Base-by-base conservation (phyloP, 2,329 filamentous ascomycete species). In the Cytospora piceicola region DNA sequence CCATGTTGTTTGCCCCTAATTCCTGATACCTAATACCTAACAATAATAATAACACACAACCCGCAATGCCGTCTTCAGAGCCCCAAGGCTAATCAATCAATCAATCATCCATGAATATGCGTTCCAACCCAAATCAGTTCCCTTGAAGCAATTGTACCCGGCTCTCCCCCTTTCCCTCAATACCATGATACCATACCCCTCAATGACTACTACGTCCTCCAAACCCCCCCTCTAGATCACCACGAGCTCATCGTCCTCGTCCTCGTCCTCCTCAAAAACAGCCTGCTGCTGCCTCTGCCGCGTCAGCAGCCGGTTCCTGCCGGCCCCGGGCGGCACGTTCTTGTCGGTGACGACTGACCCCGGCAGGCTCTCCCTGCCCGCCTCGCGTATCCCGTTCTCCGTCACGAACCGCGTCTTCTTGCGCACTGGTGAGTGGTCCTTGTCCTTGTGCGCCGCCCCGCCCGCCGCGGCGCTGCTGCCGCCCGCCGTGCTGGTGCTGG, bases 351-450 rank as follows among this genome's bases (percentile, higher is more conserved):
- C 36, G 55, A 42, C 34, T 51, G 60, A 58, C 12, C 63, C 63
- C 7, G 66, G 66, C 14, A 93, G 74, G 72, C 90, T 93, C 73
- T 93, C 91, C 67, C 90, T 82, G 1, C 91, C 91, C 4, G 91
- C 90, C 76, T 92, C 90, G 63, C 88, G 85, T 68, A 94, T 93
- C 0, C 91, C 91, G 74, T 89, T 91, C 52, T 88, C 87, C 30
- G 91, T 92, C 51, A 93, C 84, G 73, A 94, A 93, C n/a, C 90
- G 82, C 60, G 90, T 93, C 82, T 92, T 92, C 78, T 92, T 90
- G 70, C 85, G 82, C 36, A 87, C 82, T 0, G 85, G 86, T 73
- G 73, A 82, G 69, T 67, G 74, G 59, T 76, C 71, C 7, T 75
- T 66, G 30, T 67, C 64, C 20, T 61, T 53, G 15, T 61, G 59